Conservation (phyloP, 78 protist species). For the Pelomyxa schiedti region DNA sequence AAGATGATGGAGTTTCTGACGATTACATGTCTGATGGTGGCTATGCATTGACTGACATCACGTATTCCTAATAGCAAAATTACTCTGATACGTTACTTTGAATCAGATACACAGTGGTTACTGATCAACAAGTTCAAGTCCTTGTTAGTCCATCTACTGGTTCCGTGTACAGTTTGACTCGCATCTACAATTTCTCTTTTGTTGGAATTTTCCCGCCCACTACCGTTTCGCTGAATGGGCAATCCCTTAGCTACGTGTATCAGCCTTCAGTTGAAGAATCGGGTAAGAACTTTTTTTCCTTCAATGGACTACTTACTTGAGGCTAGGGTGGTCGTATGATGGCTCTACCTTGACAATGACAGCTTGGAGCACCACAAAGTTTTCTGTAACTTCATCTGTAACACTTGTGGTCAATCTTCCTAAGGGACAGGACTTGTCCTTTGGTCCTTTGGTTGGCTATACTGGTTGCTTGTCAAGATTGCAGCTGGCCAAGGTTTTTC, state of each 20-base stretch:
- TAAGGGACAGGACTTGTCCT: not conserved
- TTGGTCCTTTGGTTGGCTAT: not conserved
- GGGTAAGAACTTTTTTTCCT: not conserved
- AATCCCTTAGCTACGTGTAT: no score
- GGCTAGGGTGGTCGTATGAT: not conserved
- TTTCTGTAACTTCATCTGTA: no score
- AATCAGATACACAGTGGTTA: no score
- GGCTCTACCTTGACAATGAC: not conserved
- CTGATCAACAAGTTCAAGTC: no score
- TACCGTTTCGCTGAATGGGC: slow-evolving; percentile 6
- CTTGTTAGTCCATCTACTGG: not conserved
- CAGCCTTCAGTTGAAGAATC: no score
- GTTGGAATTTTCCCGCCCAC: not conserved
- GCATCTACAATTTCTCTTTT: not conserved
- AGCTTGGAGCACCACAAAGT: not conserved
- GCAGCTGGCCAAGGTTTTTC: not conserved
- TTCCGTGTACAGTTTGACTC: not conserved
- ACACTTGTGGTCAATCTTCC: no score
- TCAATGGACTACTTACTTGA: not conserved
- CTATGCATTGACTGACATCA: not conserved
- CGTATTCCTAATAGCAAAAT: not conserved
- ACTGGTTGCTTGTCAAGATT: not conserved
- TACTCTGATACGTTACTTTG: not conserved
- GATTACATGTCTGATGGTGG: not conserved
- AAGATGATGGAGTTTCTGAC: slow-evolving; percentile 17